Percentiles rank a stretch among this genome's conserved stretches.
Evolutionary conservation across 140 eudicot species (phyloP).

Genomic region (Cichorium intybus): DNA sequence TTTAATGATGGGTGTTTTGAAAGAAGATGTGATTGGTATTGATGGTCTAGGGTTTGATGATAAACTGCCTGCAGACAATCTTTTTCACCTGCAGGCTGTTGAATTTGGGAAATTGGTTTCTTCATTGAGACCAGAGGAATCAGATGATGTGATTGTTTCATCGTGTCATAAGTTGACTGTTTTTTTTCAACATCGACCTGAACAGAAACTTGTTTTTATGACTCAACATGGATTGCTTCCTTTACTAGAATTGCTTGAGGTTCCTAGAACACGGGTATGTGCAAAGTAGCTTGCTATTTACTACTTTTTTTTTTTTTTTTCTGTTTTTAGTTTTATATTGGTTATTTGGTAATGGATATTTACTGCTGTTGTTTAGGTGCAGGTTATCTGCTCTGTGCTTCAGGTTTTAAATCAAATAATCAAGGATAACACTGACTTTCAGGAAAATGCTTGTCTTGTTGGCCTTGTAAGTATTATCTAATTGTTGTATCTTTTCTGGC

Average conservation of each 20-base stretch:
- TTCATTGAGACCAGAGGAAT: constrained; percentile 82
- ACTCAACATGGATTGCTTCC: constrained; percentile 97
- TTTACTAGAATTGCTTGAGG: constrained; percentile 81
- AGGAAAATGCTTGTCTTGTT: constrained; percentile 97
- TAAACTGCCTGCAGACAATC: constrained; percentile 85
- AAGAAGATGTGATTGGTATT: constrained; percentile 80
- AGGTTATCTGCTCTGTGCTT: constrained; percentile 87
- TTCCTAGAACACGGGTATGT: constrained; percentile 83
- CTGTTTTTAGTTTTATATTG: not conserved
- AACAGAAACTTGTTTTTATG: constrained; percentile 89
- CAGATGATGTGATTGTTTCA: constrained; percentile 87
- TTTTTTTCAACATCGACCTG: constrained; percentile 89
- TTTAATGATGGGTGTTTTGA: constrained; percentile 78
- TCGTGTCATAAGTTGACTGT: constrained; percentile 83
- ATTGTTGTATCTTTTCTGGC: too few relatives aligned
- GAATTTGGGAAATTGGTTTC: constrained; percentile 84
- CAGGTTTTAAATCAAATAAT: constrained; percentile 87
- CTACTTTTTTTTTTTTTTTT: not conserved
- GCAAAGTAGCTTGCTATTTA: constrained; percentile 6
- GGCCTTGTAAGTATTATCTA: constrained; percentile 72
- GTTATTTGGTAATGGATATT: constrained; percentile 5
- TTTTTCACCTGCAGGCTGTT: constrained; percentile 86
- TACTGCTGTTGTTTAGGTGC: constrained; percentile 32
- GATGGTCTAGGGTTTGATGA: constrained; percentile 92
- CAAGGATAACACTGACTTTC: constrained; percentile 87